These are phyloP conservation scores for Zalaria obscura DNA, from an alignment of 2,329 filamentous ascomycete species.

Conservation along the genomic window DNA sequence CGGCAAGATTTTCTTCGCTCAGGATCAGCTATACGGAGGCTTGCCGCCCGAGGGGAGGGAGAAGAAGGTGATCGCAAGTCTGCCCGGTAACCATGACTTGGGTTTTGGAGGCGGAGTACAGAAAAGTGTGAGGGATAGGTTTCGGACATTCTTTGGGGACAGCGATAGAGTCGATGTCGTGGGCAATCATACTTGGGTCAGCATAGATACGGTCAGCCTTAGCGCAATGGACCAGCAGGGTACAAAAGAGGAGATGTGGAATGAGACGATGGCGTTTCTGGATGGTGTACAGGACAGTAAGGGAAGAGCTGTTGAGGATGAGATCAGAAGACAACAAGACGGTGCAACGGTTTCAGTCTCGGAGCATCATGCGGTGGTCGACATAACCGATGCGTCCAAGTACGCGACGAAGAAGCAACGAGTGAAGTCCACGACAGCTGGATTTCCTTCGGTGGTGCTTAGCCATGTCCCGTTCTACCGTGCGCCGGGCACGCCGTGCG, in stretches of 20 bases:
- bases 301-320: slow-evolving; percentile 51
- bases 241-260: slow-evolving; percentile 52
- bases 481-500: slow-evolving; percentile 70
- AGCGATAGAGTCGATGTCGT: slow-evolving; percentile 83
- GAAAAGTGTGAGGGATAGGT: slow-evolving; percentile 63
- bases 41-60: slow-evolving; percentile 52
- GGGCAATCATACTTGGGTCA: slow-evolving; percentile 91
- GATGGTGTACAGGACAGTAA: slow-evolving; percentile 50
- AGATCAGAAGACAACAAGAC: slow-evolving; percentile 52
- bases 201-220: slow-evolving; percentile 75
- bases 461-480: slow-evolving; percentile 87
- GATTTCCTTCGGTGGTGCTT: slow-evolving; percentile 77
- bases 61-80: slow-evolving; percentile 63
- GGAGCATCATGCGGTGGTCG: slow-evolving; percentile 18
- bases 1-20: slow-evolving; percentile 61
- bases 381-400: slow-evolving; percentile 14
- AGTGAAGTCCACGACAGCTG: slow-evolving; percentile 17
- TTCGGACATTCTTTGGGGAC: slow-evolving; percentile 78
- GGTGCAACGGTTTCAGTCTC: slow-evolving; percentile 25
- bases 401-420: slow-evolving; percentile 19
- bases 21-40: slow-evolving; percentile 33
- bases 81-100: slow-evolving; percentile 91
- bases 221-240: slow-evolving; percentile 55
- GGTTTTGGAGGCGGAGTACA: slow-evolving; percentile 83
- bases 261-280: slow-evolving; percentile 64